A percentile compares a stretch with the other conserved stretches of the same genome.
Evolutionary conservation across 140 eudicot species (phyloP).

Genomic region (Ambrosia hybrid): DNA sequence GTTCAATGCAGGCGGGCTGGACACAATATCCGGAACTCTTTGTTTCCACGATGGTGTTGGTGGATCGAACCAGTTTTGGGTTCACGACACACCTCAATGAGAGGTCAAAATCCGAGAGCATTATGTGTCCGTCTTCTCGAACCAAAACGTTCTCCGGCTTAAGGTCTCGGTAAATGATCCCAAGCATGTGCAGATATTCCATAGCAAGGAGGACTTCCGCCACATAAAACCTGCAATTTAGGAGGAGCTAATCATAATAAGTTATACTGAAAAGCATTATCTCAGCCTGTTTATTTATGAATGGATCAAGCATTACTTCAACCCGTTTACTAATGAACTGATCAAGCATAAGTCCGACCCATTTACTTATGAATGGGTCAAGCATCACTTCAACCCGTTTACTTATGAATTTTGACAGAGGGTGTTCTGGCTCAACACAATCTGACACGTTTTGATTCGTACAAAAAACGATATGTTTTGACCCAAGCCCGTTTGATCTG

Average conservation of each 20-base stretch:
- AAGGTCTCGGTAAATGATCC: conserved; percentile 92
- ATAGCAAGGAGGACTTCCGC: conserved; percentile 86
- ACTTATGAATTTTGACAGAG: background rate
- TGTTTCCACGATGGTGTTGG: conserved; percentile 51
- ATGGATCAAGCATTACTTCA: background rate
- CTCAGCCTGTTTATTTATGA: background rate
- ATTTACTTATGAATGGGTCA: too few species aligned
- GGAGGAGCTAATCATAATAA: background rate
- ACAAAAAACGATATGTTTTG: background rate
- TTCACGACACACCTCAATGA: conserved; percentile 82
- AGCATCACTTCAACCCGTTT: too few species aligned
- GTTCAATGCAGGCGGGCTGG: conserved; percentile 75
- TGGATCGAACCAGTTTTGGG: conserved; percentile 82
- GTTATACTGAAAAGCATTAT: background rate
- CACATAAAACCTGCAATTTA: conserved; percentile 70
- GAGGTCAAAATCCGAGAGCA: conserved; percentile 98
- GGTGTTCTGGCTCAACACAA: background rate
- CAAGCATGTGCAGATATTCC: conserved; percentile 97
- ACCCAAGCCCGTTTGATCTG: conserved; percentile 9
- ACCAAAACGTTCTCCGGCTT: conserved; percentile 93
- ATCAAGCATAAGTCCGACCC: too few species aligned
- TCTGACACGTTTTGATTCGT: background rate
- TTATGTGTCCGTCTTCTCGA: conserved; percentile 95
- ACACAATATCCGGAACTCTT: conserved; percentile 64
- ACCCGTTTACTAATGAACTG: too few species aligned